Base-by-base conservation (phyloP, 441 rosid species). In the Cnidoscolus chayamansa region DNA sequence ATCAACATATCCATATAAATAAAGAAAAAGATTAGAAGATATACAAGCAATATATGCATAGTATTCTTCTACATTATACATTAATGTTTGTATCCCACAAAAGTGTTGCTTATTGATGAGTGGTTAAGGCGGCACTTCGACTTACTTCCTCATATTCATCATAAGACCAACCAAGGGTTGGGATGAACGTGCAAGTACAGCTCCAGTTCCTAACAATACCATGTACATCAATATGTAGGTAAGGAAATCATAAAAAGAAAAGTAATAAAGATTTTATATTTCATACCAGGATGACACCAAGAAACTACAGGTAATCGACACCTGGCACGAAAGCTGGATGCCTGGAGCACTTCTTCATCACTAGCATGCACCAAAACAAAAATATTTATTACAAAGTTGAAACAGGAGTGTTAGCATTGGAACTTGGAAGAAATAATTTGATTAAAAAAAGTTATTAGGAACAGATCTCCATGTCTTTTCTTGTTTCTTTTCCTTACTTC, bases 101-200 rank as follows among this genome's bases (percentile, higher is more conserved):
- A 3, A 13, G n/a, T 51, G 12, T 25, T 49, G 50, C 47, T 43
- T 47, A 43, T 31, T 57, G 20, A 0, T 54, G 30, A 55, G 62
- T 69, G 11, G 59, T 71, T 45, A 55, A 19, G 48, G 45, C 30
- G 68, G 57, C 78, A 80, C 43, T 79, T 79, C 54, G 67, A 71
- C 50, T 51, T 88, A 93, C 98, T 97, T 96, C 78, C 99, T 87
- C 92, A 89, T 85, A 79, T 94, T 96, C 98, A 93, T 93, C 97
- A 96, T 90, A 58, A 93, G 90, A 79, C 98, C 99, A 76, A 92
- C 98, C 71, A 93, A 83, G 72, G 98, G 98, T 76, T 93, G 99
- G 68, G 99, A 93, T 63, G 99, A 96, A 70, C 99, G 97, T 67
- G 97, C 98, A 78, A 96, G 93, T 77, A 88, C 99, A 60, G 98